Evolutionary conservation across 2,329 filamentous ascomycete species (phyloP).

Genomic region (Orbilia quercus): DNA sequence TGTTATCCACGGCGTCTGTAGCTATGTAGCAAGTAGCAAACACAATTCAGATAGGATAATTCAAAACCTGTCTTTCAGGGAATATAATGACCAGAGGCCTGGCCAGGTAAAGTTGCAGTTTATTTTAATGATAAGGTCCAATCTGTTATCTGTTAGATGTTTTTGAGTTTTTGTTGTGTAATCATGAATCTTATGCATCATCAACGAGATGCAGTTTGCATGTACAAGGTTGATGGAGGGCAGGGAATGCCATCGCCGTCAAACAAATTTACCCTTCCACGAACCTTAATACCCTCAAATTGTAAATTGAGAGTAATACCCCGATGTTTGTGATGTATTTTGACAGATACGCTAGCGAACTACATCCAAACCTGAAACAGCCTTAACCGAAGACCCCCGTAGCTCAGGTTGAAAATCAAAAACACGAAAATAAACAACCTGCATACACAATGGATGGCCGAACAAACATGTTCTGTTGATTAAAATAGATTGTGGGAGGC

Average conservation of each 20-base stretch:
- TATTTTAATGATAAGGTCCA: conserved; percentile 20
- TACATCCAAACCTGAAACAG: conserved; percentile 14
- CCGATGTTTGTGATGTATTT: background rate
- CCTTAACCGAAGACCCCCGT: conserved; percentile 11
- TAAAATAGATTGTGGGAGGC: conserved; percentile 30
- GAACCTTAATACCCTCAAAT: background rate
- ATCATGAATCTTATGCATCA: conserved; percentile 1
- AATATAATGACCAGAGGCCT: conserved; percentile 8
- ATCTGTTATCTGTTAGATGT: conserved; percentile 4
- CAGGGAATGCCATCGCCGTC: conserved; percentile 37
- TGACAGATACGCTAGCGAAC: conserved; percentile 7
- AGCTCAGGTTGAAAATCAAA: background rate
- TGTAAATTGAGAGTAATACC: no score
- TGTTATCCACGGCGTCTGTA: conserved; percentile 14
- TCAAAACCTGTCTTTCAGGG: conserved; percentile 7
- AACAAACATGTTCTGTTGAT: conserved; percentile 3
- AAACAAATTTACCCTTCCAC: background rate
- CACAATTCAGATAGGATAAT: background rate
- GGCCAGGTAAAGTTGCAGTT: background rate
- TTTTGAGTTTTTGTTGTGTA: conserved; percentile 4
- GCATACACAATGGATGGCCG: background rate
- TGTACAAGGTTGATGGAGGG: conserved; percentile 3
- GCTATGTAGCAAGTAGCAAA: conserved; percentile 7
- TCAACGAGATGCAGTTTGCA: background rate
- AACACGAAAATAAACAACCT: conserved; percentile 7